These are phyloP conservation scores for Cryptococcus jaspeensis DNA, from an alignment of 1,284 basidiomycete genomes.

Conservation along the genomic window DNA sequence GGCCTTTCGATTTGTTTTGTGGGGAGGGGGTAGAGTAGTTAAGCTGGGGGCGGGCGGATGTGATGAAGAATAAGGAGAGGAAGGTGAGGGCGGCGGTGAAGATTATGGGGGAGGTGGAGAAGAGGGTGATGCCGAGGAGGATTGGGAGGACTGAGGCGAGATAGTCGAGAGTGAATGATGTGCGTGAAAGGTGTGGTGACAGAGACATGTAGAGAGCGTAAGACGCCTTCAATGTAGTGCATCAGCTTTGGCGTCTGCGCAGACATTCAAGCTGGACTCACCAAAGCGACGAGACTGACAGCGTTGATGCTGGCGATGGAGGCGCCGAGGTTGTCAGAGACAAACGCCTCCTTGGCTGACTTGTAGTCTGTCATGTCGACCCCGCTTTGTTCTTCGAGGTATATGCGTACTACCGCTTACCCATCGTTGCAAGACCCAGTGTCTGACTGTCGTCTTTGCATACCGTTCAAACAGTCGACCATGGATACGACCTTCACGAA, in stretches of 20 bases:
- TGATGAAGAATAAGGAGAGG: constrained; percentile 2
- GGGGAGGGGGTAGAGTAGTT: background rate
- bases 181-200: constrained; percentile 43
- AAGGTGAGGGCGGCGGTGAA: constrained; percentile 58
- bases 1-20: constrained; percentile 27
- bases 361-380: constrained; percentile 62
- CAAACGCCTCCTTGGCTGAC: constrained; percentile 79
- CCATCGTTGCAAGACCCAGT: no score
- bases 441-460: no score
- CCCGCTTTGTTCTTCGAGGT: no score
- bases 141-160: constrained; percentile 69
- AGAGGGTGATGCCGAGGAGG: constrained; percentile 73
- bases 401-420: no score
- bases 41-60: background rate
- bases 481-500: no score
- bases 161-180: constrained; percentile 58
- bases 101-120: constrained; percentile 60
- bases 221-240: constrained; percentile 58
- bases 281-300: constrained; percentile 69
- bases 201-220: constrained; percentile 66
- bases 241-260: background rate
- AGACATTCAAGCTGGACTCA: constrained; percentile 39
- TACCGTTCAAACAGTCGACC: no score
- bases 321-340: constrained; percentile 75
- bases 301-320: constrained; percentile 71